phyloP scores from a whole-genome alignment of 1,284 basidiomycete species.

The Tylopilus sp. region DNA sequence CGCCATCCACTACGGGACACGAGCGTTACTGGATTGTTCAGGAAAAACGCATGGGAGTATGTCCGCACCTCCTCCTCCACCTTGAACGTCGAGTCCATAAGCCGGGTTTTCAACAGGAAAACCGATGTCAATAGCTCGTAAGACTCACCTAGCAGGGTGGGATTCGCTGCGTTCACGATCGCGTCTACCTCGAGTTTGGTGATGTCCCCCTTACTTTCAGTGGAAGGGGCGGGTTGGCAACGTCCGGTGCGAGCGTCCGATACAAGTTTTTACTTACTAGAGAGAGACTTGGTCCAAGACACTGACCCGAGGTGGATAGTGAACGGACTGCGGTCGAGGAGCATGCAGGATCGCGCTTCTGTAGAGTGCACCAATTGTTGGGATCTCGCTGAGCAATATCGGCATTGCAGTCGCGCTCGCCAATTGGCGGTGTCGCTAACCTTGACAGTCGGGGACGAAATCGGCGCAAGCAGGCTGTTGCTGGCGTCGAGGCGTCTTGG shows the following conservation, averaged over 20 bases:
- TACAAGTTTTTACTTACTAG: constrained; percentile 44
- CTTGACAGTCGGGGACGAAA: too few species aligned
- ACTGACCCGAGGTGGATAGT: constrained; percentile 36
- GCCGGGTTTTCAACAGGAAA: not conserved
- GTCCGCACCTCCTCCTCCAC: constrained; percentile 64
- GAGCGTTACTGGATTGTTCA: not conserved
- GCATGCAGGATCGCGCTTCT: constrained; percentile 34
- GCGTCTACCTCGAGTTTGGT: constrained; percentile 69
- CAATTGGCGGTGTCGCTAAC: not conserved
- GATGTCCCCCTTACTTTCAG: constrained; percentile 70
- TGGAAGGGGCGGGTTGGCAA: not conserved
- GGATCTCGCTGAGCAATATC: constrained; percentile 43
- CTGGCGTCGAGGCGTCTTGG: too few species aligned
- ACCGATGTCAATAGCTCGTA: not conserved
- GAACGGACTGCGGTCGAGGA: constrained; percentile 21
- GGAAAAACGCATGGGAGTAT: not conserved
- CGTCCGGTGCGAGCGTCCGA: not conserved
- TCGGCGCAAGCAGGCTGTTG: too few species aligned
- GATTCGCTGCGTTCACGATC: constrained; percentile 89
- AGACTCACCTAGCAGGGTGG: constrained; percentile 59
- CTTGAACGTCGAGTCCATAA: constrained; percentile 33
- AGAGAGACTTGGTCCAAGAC: constrained; percentile 55
- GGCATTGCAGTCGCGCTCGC: constrained; percentile 29
- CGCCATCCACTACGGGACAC: constrained; percentile 65
- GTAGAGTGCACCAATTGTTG: constrained; percentile 52